Conservation (phyloP, 2,329 filamentous ascomycete species). For the Pseudocercospora crystallina region DNA sequence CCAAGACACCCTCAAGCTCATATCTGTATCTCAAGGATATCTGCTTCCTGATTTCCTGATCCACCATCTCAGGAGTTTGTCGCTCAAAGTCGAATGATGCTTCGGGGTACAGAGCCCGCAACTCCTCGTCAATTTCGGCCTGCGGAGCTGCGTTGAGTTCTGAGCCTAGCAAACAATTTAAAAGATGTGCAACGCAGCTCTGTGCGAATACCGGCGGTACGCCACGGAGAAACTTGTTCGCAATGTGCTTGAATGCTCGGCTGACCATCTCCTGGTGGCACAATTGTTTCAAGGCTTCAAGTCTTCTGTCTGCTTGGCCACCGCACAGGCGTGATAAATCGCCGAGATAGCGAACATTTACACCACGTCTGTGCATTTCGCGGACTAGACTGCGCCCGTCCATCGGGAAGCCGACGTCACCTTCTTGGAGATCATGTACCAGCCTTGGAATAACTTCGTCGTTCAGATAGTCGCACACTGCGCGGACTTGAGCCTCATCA, state of each 20-base stretch:
- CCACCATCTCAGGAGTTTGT: conserved; percentile 71
- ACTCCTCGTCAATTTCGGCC: conserved; percentile 71
- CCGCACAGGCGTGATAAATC: conserved; percentile 67
- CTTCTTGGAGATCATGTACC: conserved; percentile 81
- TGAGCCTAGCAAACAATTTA: conserved; percentile 87
- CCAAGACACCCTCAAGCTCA: conserved; percentile 68
- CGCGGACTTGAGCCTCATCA: conserved; percentile 86
- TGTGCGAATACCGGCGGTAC: conserved; percentile 78
- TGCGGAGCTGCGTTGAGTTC: conserved; percentile 74
- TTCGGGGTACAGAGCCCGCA: conserved; percentile 77
- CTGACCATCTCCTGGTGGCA: conserved; percentile 89
- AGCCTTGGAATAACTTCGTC: conserved; percentile 79
- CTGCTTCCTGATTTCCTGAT: conserved; percentile 69
- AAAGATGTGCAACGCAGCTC: conserved; percentile 76
- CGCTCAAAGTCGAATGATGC: conserved; percentile 78
- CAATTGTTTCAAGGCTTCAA: conserved; percentile 75
- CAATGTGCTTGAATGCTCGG: conserved; percentile 92
- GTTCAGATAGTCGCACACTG: conserved; percentile 75
- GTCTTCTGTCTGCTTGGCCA: conserved; percentile 61
- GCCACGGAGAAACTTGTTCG: conserved; percentile 74
- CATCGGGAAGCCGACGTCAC: conserved; percentile 96
- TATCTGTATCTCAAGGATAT: conserved; percentile 74
- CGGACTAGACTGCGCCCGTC: conserved; percentile 89
- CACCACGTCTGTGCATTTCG: conserved; percentile 91
- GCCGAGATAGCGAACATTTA: conserved; percentile 96